A percentile compares a stretch with the other conserved stretches of the same genome.
Evolutionary conservation across 2,329 filamentous ascomycete species (phyloP).

Genomic region (Ophiostoma montium): DNA sequence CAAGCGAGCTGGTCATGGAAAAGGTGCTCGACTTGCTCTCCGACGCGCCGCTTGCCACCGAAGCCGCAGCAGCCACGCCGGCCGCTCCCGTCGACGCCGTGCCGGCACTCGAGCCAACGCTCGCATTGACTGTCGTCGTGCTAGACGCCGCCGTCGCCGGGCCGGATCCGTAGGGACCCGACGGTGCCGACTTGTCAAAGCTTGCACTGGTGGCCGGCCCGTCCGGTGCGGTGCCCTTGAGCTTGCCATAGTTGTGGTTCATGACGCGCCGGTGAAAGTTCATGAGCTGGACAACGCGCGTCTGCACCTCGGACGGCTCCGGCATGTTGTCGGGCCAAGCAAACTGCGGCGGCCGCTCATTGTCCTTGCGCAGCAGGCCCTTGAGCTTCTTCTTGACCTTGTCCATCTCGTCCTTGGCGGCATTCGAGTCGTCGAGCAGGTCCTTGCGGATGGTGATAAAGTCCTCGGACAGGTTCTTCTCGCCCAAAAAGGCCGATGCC

Average conservation of each 20-base stretch:
- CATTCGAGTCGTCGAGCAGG: constrained; percentile 91
- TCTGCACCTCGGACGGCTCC: constrained; percentile 85
- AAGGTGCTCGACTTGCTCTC: constrained; percentile 20
- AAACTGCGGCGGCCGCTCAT: constrained; percentile 85
- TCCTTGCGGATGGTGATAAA: constrained; percentile 89
- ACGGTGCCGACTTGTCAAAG: not conserved
- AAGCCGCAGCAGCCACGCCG: not conserved
- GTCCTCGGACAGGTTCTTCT: constrained; percentile 72
- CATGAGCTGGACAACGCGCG: constrained; percentile 88
- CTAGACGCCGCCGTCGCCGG: not conserved
- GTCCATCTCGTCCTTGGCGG: constrained; percentile 98
- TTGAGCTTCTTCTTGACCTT: constrained; percentile 99
- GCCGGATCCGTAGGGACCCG: not conserved
- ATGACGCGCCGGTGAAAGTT: constrained; percentile 93
- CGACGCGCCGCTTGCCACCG: not conserved
- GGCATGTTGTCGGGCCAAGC: constrained; percentile 95
- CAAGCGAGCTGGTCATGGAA: constrained; percentile 25
- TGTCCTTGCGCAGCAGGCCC: constrained; percentile 78
- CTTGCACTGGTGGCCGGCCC: not conserved
- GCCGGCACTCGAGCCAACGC: not conserved
- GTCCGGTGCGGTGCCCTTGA: constrained; percentile 36
- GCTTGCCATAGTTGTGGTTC: constrained; percentile 79
- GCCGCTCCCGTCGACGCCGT: not conserved
- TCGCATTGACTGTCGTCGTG: not conserved
- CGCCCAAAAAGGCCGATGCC: constrained; percentile 74